These are phyloP conservation scores for Paramecium octaurelia DNA, from an alignment of 73 alveolate genomes.

Conservation along the genomic window DNA sequence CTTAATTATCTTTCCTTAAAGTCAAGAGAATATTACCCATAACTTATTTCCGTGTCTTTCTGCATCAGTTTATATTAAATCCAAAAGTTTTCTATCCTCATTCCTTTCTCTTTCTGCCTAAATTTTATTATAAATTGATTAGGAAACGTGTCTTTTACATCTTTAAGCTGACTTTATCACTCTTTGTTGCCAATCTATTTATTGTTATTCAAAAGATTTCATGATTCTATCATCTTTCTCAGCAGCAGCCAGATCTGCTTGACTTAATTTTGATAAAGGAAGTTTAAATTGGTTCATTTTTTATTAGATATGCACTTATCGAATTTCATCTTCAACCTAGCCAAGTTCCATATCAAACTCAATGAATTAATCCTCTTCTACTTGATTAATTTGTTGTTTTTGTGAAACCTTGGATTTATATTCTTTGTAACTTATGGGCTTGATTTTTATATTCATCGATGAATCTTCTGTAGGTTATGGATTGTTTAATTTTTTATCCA, in stretches of 20 bases:
- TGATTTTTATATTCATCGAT: background rate
- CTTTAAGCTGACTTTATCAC: background rate
- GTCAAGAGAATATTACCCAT: background rate
- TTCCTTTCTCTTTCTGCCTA: background rate
- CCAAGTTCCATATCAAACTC: conserved; percentile 20
- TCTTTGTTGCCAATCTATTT: background rate
- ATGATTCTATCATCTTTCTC: conserved; percentile 13
- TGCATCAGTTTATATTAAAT: conserved; percentile 23
- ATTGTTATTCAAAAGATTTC: background rate
- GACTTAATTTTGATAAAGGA: background rate
- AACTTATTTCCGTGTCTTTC: conserved; percentile 22
- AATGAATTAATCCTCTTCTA: background rate
- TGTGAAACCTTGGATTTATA: background rate
- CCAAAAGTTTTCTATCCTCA: conserved; percentile 8
- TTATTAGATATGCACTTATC: background rate
- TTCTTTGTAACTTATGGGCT: background rate
- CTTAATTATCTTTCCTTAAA: conserved; percentile 33
- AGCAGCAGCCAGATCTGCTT: background rate
- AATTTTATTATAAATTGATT: conserved; percentile 5
- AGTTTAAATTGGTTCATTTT: background rate
- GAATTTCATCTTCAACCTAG: background rate
- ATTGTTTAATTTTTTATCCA: background rate
- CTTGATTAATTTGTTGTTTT: background rate
- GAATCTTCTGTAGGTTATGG: background rate
- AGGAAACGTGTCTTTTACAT: background rate